Evolutionary conservation across 2,329 filamentous ascomycete genomes (phyloP), one percentile per base, ranked within the genome.

Genomic region (Gaeumannomyces sp.): DNA sequence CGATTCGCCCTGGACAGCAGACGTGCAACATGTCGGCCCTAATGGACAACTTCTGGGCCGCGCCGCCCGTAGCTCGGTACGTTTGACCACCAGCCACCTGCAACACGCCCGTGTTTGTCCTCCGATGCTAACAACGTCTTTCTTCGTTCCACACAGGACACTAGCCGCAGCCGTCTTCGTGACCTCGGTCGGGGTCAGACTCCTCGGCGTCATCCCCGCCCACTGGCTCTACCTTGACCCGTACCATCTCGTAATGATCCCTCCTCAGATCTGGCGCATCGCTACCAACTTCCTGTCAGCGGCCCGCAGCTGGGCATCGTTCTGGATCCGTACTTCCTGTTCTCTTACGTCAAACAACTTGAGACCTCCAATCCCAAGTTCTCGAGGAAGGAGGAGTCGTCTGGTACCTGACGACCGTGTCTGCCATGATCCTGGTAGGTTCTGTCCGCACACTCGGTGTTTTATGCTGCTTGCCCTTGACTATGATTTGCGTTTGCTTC

Each of bases 271-370:
- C 65, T 81, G 81, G 75, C 78, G 79, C 61, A 66, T 78, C 27
- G 71, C 76, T 33, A 79, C 78, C 56, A 75, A 72, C 71, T 82
- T 80, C 72, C 67, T 81, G 38, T 83, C 38, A 77, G 77, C 28
- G 68, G 71, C 5, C 76, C 78, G 10, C 64, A 76, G 62, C 65
- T 82, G 65, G 72, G 78, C 61, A 85, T 93, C 69, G 72, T 93
- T 64, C 79, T 92, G 73, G 90, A 93, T 74, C 87, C 91, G 59
- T 92, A 91, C 78, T 89, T 91, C 72, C 75, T 95, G 69, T 97
- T 89, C 79, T 88, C 85, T 68, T 96, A 95, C 78, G 80, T 89
- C 70, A 89, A 85, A 73, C 84, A 87, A 69, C 80, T 96, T 62
- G 93, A 97, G 80, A 83, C 78, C 58, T 83, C 84, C 68, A 90